Base-by-base conservation (phyloP, 2,329 filamentous ascomycete species). In the Onygenales sp. region DNA sequence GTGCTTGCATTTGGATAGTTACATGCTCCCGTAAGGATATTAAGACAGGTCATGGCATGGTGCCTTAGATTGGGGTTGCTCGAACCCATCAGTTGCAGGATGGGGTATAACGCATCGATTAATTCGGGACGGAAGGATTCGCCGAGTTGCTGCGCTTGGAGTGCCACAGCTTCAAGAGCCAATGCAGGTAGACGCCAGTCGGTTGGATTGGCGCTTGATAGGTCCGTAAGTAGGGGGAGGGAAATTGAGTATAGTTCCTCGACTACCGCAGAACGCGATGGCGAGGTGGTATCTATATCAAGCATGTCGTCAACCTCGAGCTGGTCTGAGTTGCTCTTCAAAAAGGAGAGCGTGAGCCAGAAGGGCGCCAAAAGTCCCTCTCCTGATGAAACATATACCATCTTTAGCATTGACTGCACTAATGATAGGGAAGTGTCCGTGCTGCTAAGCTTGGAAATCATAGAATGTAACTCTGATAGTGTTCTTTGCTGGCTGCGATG, bases 21-120 rank as follows among this genome's bases (percentile, higher is more conserved):
- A 62, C 89, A 96, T 0, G 85, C 79, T 2, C 70, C 65, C 1
- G 92, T 85, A n/a, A 96, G 75, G 14, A 83, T 81, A 63, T 96
- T 93, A 11, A 98, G 76, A 37, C 87, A 87, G 3, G 83, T 81
- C 57, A 96, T 86, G 4, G 92, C 88, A 67, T 97, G 91, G 34
- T 82, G 79, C 59, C 90, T 86, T 13, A 98, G 74, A 31, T 76
- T 75, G 0, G 77, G 70, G 37, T 84, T 82, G 1, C 78, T 74
- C 2, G 89, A 91, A 3, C 89, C 90, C 13, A 98, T 74, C 49
- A 91, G 81, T n/a, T 93, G 88, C 0, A 94, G 80, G n/a, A 95
- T 78, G 0, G 93, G 91, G 66, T 95, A 98, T 10, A 98, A 74
- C 0, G 90, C 83, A 61, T 98, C 93, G 49, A 96, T 88, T 8